These are phyloP conservation scores for Stephanodiscus triporus DNA, from an alignment of 108 stramenopile genomes.

Conservation along the genomic window DNA sequence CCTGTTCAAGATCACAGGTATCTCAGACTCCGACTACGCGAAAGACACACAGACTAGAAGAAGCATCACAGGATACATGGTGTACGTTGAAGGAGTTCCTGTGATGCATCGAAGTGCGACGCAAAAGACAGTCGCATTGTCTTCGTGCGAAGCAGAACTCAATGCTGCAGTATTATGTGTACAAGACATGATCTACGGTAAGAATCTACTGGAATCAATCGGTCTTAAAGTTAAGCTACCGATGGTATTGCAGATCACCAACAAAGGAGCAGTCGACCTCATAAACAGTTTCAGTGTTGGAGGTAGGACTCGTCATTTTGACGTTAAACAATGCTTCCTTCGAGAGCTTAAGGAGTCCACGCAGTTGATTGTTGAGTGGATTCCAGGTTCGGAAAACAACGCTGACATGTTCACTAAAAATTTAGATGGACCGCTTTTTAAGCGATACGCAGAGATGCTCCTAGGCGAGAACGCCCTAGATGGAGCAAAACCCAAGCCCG, in stretches of 20 bases:
- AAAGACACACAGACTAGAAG: constrained; percentile 9
- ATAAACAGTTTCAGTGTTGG: constrained; percentile 40
- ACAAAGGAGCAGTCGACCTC: constrained; percentile 39
- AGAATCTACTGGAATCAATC: constrained; percentile 9
- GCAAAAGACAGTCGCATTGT: constrained; percentile 41
- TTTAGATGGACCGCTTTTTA: too few relatives aligned
- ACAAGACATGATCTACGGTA: constrained; percentile 37
- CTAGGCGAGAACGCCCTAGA: not conserved
- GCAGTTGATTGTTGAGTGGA: constrained; percentile 3
- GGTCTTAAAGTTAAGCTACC: constrained; percentile 40
- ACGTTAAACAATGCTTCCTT: constrained; percentile 23
- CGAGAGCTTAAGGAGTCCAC: too few relatives aligned
- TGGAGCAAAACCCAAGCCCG: not conserved
- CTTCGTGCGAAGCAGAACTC: constrained; percentile 49
- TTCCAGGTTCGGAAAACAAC: constrained; percentile 10
- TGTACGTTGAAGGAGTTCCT: constrained; percentile 20
- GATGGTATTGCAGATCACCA: constrained; percentile 37
- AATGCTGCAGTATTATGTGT: constrained; percentile 36
- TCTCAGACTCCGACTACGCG: constrained; percentile 33
- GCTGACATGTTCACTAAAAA: constrained; percentile 30
- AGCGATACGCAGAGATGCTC: not conserved
- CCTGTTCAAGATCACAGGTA: constrained; percentile 3
- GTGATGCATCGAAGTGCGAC: constrained; percentile 31
- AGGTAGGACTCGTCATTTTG: constrained; percentile 40
- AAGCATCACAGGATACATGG: constrained; percentile 14